Evolutionary conservation across 139 green algal species (phyloP), one percentile per base, ranked within the genome.

Genomic region (Chlamydomonas incerta): DNA sequence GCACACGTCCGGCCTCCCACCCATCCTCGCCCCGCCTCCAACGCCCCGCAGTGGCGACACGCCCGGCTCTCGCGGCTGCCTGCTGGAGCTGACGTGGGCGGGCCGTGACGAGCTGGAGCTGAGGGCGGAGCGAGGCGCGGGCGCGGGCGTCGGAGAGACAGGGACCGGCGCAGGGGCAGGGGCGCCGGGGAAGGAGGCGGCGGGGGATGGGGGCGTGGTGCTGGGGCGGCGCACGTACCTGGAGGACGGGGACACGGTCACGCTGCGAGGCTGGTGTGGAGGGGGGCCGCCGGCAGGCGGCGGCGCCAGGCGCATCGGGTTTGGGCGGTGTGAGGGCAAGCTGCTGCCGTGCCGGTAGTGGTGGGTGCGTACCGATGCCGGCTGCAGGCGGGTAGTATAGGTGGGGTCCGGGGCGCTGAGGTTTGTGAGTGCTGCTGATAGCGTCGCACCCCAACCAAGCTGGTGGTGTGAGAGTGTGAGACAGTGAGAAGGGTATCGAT

Each of bases 211-310:
- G 1, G 81, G 46, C 5, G 33, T 5, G 0, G 29, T n/a, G 37
- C 52, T 83, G n/a, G 74, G 82, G 29, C 84, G 41, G 41, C 41
- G 94, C 0, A 86, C 29, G 10, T 98, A 94, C 74, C 81, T 99
- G 65, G 18, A 92, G 68, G 94, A 99, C 80, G 96, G 96, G 1
- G 96, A 99, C 80, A 84, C 58, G n/a, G 94, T 98, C 33, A 88
- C 93, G 13, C 71, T 98, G 70, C 90, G 79, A 24, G 96, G 94
- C 2, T 91, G 74, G 57, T 97, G 95, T 67, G 86, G 90, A 47
- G 87, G 33, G 35, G 57, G 57, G n/a, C n/a, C n/a, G n/a, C n/a
- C n/a, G n/a, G n/a, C n/a, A n/a, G n/a, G n/a, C 14, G 86, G 90
- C 20, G 81, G 74, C 17, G 90, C 91, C 24, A 88, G 74, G 18